Evolutionary conservation across 2,329 filamentous ascomycete species (phyloP).

Genomic region (Coniochaeta prunicola): DNA sequence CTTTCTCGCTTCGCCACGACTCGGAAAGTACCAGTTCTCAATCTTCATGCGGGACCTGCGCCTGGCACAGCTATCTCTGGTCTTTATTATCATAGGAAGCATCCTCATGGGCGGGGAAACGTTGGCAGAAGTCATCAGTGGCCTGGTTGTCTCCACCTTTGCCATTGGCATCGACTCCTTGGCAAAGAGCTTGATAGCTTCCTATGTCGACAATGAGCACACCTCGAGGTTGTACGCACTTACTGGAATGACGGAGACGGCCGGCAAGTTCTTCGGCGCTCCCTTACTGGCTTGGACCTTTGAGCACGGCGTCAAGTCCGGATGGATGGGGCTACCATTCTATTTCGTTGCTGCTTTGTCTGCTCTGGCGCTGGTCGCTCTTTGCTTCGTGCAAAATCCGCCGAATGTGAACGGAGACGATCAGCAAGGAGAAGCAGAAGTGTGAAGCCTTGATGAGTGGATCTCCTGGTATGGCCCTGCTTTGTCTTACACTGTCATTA

Average conservation of each 20-base stretch:
- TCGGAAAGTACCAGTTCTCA: conserved; percentile 21
- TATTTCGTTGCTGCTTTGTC: conserved; percentile 7
- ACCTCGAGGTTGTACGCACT: conserved; percentile 20
- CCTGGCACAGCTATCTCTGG: conserved; percentile 16
- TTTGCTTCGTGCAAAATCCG: neutral
- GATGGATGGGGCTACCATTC: conserved; percentile 20
- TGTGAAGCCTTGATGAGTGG: neutral
- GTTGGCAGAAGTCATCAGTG: conserved; percentile 12
- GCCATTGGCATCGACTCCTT: conserved; percentile 13
- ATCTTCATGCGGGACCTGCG: conserved; percentile 16
- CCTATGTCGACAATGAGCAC: conserved; percentile 12
- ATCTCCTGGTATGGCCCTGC: neutral
- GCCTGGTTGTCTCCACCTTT: conserved; percentile 14
- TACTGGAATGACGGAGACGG: conserved; percentile 18
- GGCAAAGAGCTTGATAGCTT: conserved; percentile 13
- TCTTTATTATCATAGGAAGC: conserved; percentile 12
- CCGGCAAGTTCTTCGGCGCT: conserved; percentile 14
- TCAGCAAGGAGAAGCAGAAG: neutral
- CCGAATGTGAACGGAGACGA: neutral
- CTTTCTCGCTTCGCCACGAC: conserved; percentile 13
- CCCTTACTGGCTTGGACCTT: conserved; percentile 19
- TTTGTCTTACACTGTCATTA: too few species aligned
- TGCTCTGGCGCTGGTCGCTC: conserved; percentile 2
- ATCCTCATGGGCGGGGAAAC: conserved; percentile 12
- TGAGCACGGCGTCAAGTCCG: conserved; percentile 13